These are phyloP conservation scores for Oemleria cerasiformis DNA, from an alignment of 306 rosid genomes.

Conservation along the genomic window DNA sequence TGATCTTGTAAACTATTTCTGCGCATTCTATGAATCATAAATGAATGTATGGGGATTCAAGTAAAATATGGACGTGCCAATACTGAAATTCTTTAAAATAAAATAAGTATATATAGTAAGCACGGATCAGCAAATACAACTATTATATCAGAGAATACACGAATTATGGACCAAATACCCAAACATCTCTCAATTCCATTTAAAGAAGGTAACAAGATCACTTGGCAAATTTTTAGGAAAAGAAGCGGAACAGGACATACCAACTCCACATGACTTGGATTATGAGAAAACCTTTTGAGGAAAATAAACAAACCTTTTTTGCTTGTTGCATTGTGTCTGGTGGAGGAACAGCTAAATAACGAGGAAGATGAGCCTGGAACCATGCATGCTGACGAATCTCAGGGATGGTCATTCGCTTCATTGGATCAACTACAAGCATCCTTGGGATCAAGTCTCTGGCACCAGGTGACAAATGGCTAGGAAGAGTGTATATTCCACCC, in stretches of 20 bases:
- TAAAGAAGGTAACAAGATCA: not conserved
- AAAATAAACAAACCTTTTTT: slow-evolving; percentile 50
- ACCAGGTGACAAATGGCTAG: slow-evolving; percentile 82
- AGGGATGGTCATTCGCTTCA: slow-evolving; percentile 84
- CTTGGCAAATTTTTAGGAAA: not conserved
- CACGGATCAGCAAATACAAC: not conserved
- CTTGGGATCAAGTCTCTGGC: slow-evolving; percentile 89
- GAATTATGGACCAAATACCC: not conserved
- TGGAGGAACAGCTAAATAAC: slow-evolving; percentile 91
- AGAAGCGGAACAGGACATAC: not conserved
- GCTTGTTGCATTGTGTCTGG: slow-evolving; percentile 75
- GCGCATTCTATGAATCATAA: not conserved
- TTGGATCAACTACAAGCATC: slow-evolving; percentile 90
- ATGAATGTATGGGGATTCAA: not conserved
- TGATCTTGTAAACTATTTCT: not conserved
- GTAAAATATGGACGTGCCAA: not conserved
- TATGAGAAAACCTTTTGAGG: not conserved
- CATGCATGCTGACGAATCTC: slow-evolving; percentile 91
- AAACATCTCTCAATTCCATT: not conserved
- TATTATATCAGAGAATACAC: no score
- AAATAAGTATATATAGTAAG: not conserved
- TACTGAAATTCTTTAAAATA: not conserved
- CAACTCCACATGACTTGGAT: not conserved
- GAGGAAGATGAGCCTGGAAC: slow-evolving; percentile 93
- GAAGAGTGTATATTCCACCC: slow-evolving; percentile 94